Evolutionary conservation across 2,329 filamentous ascomycete genomes (phyloP).

Genomic region (Whalleya microplaca): DNA sequence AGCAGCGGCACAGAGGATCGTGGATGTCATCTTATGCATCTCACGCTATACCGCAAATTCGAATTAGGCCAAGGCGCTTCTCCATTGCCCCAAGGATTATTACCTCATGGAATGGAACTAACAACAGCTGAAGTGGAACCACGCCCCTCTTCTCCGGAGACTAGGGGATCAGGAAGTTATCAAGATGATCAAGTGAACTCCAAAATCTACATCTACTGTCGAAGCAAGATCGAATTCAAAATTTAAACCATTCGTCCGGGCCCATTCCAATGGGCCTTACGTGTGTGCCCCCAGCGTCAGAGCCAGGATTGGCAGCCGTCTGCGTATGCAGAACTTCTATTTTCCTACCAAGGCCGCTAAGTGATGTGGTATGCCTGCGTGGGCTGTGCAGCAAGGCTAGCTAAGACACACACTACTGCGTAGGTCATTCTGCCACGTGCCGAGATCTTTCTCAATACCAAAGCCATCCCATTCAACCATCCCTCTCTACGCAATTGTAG

Average conservation of each 20-base stretch:
- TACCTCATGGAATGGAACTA: slow-evolving; percentile 18
- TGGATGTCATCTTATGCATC: no score
- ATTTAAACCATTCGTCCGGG: slow-evolving; percentile 23
- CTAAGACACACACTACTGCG: no score
- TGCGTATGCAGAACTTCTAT: no score
- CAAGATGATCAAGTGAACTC: not conserved
- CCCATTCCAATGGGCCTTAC: slow-evolving; percentile 2
- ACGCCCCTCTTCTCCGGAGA: slow-evolving; percentile 24
- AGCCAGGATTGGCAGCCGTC: no score
- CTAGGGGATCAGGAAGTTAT: not conserved
- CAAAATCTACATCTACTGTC: not conserved
- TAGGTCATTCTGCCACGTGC: not conserved
- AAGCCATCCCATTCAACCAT: not conserved
- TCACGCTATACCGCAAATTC: not conserved
- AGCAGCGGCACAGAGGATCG: no score
- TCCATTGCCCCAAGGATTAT: not conserved
- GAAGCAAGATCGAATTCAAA: slow-evolving; percentile 4
- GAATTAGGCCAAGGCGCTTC: slow-evolving; percentile 6
- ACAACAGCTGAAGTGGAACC: slow-evolving; percentile 9
- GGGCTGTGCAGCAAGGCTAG: no score
- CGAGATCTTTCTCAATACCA: no score
- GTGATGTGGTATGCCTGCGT: no score
- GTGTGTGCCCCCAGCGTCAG: not conserved
- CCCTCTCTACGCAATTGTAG: not conserved
- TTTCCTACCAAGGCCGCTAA: no score